Evolutionary conservation across 768 basidiomycete species (phyloP).

Genomic region (Trametes villosa): DNA sequence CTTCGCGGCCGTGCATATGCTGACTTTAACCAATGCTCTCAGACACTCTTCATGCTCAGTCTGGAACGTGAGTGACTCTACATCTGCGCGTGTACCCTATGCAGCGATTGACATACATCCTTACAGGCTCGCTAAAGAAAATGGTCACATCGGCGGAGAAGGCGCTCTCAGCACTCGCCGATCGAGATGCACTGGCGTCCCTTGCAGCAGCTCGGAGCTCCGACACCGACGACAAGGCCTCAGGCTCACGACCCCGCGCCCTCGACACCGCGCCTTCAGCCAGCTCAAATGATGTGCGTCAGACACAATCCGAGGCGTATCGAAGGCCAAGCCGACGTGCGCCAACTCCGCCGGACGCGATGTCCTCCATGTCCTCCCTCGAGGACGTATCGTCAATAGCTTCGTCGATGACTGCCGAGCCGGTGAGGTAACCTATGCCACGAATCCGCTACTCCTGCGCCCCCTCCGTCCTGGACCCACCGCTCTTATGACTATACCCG

Average conservation of each 20-base stretch:
- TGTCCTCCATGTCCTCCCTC: background rate
- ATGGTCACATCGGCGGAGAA: slow-evolving; percentile 25
- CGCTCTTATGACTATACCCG: no score
- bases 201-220: background rate
- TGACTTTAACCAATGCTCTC: background rate
- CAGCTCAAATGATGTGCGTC: background rate
- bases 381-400: background rate
- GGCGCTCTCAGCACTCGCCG: slow-evolving; percentile 22
- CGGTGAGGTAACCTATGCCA: background rate
- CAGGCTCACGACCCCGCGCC: background rate
- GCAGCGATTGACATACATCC: no score
- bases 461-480: background rate
- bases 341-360: background rate
- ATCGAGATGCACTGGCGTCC: slow-evolving; percentile 22
- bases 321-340: background rate
- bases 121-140: slow-evolving; percentile 22
- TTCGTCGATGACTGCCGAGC: background rate
- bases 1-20: background rate
- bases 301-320: slow-evolving; percentile 1
- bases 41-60: slow-evolving; percentile 50
- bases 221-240: background rate
- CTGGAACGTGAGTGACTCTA: slow-evolving; percentile 46
- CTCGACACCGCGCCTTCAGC: background rate
- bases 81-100: no score
- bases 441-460: no score